Evolutionary conservation across 2,329 filamentous ascomycete species (phyloP).

Genomic region (Acephala macrosclerotiorum): DNA sequence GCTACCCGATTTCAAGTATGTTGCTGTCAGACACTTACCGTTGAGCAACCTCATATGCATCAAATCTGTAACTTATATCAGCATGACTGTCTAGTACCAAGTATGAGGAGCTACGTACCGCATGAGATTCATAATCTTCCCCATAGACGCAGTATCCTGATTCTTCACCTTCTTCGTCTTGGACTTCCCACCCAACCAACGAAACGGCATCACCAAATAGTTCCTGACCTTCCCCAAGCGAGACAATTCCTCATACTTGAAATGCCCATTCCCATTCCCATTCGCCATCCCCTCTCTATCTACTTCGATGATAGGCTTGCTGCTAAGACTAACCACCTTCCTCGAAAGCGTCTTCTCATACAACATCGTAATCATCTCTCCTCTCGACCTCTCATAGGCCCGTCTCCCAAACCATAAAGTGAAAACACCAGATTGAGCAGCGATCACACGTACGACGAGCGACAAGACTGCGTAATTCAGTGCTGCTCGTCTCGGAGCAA

Average conservation of each 20-base stretch:
- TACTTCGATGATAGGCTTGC: slow-evolving; percentile 31
- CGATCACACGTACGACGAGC: slow-evolving; percentile 65
- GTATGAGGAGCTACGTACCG: slow-evolving; percentile 53
- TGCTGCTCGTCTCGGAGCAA: slow-evolving; percentile 60
- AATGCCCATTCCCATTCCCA: slow-evolving; percentile 15
- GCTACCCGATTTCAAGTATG: background rate
- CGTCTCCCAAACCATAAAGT: slow-evolving; percentile 84
- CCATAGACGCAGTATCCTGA: slow-evolving; percentile 76
- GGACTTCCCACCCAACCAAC: slow-evolving; percentile 30
- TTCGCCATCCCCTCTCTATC: slow-evolving; percentile 24
- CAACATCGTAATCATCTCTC: slow-evolving; percentile 86
- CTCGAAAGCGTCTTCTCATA: slow-evolving; percentile 68
- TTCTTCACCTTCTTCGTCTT: slow-evolving; percentile 41
- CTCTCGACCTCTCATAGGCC: slow-evolving; percentile 82
- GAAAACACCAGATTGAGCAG: slow-evolving; percentile 72
- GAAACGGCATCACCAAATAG: slow-evolving; percentile 36
- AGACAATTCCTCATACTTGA: slow-evolving; percentile 19
- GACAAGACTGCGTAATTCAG: slow-evolving; percentile 71
- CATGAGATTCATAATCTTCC: slow-evolving; percentile 90
- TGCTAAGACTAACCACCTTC: slow-evolving; percentile 42
- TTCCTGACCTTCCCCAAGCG: slow-evolving; percentile 27
- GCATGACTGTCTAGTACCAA: background rate
- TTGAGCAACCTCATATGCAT: slow-evolving; percentile 84
- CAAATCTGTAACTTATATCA: slow-evolving; percentile 46
- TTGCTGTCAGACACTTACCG: slow-evolving; percentile 34